Conservation (phyloP, 1,284 basidiomycete genomes). For the Gymnopus androsaceus region DNA sequence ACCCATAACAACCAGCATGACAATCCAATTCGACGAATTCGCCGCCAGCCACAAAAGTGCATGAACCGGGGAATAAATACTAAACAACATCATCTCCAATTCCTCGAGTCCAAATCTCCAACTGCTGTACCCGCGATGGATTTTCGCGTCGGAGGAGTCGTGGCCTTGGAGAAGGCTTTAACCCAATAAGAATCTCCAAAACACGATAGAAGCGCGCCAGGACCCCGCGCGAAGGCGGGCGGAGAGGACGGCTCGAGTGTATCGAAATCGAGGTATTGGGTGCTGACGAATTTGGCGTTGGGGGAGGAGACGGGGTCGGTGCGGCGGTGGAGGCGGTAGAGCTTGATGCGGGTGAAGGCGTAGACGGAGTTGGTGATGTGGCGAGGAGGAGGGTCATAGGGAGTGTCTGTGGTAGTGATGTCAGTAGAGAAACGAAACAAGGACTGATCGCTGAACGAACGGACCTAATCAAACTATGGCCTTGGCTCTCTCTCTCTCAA, state of each 20-base stretch:
- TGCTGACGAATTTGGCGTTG: slow-evolving; percentile 64
- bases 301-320: slow-evolving; percentile 69
- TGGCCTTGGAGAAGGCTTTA: slow-evolving; percentile 55
- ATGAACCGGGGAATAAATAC: slow-evolving; percentile 77
- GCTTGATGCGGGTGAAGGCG: slow-evolving; percentile 64
- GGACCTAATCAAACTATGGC: slow-evolving; percentile 80
- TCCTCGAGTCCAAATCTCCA: slow-evolving; percentile 76
- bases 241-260: slow-evolving; percentile 41
- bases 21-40: slow-evolving; percentile 71
- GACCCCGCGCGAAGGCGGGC: slow-evolving; percentile 38
- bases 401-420: slow-evolving; percentile 61
- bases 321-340: slow-evolving; percentile 66
- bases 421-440: slow-evolving; percentile 3
- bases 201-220: slow-evolving; percentile 54
- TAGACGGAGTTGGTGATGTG: slow-evolving; percentile 57
- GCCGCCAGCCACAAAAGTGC: slow-evolving; percentile 72
- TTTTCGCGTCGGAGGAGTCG: slow-evolving; percentile 41
- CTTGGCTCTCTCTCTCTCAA: slow-evolving; percentile 59
- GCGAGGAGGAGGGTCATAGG: slow-evolving; percentile 58
- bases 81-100: slow-evolving; percentile 67
- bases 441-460: slow-evolving; percentile 30
- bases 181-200: slow-evolving; percentile 69
- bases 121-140: slow-evolving; percentile 61
- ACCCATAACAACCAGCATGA: slow-evolving; percentile 67
- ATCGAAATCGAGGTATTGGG: slow-evolving; percentile 43